A percentile compares a stretch with the other conserved stretches of the same genome.
These are phyloP conservation scores for Ophiostoma piceae DNA, from an alignment of 2,329 filamentous ascomycete species.

Conservation along the genomic window DNA sequence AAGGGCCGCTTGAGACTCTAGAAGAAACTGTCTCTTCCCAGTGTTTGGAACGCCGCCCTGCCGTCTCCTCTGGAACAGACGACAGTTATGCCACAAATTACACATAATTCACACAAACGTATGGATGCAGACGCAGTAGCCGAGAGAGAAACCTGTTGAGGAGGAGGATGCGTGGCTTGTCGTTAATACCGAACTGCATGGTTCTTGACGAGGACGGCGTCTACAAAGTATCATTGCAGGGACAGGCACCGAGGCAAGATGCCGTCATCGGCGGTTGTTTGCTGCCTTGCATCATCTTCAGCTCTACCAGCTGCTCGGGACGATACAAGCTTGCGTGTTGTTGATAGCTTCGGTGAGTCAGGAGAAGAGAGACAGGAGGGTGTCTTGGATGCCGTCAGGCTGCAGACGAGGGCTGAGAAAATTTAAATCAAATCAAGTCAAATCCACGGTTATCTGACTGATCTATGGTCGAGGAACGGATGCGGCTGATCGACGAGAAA, in stretches of 20 bases:
- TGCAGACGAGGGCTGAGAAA: conserved; percentile 7
- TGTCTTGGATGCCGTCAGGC: not conserved
- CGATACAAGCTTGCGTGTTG: not conserved
- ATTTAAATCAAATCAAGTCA: not conserved
- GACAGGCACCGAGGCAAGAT: not conserved
- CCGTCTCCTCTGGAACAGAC: not conserved
- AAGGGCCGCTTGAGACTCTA: not conserved
- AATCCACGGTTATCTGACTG: not conserved
- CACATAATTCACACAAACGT: not conserved
- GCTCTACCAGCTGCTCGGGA: not conserved
- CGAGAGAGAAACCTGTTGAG: not conserved
- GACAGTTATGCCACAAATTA: not conserved
- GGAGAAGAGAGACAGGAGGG: not conserved
- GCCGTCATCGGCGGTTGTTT: not conserved
- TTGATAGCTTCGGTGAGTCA: not conserved
- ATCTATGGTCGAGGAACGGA: not conserved
- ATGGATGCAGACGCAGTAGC: not conserved
- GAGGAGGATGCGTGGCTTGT: not conserved
- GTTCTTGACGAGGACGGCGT: not conserved
- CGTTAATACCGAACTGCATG: not conserved
- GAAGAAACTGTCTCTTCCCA: not conserved
- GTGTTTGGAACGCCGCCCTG: not conserved
- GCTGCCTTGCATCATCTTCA: not conserved
- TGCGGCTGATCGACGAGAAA: not conserved
- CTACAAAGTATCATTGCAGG: not conserved